These are phyloP conservation scores for Solanum peruvianum DNA, from an alignment of 257 asterid genomes.

Conservation along the genomic window DNA sequence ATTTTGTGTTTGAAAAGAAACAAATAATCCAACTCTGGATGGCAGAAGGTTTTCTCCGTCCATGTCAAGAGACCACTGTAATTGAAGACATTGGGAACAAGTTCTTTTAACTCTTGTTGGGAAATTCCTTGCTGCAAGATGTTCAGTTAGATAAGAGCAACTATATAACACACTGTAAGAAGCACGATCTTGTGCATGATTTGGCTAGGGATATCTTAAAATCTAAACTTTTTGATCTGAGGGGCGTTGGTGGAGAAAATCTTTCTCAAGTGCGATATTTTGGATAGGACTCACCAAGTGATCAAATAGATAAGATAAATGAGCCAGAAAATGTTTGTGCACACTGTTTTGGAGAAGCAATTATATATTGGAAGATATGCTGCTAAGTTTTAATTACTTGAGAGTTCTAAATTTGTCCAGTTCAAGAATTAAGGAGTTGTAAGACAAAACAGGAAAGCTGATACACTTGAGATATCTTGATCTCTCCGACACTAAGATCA, in stretches of 20 bases:
- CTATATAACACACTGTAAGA: background rate
- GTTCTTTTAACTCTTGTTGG: slow-evolving; percentile 3
- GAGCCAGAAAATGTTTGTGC: no score
- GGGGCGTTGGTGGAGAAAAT: background rate
- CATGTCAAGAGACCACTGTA: background rate
- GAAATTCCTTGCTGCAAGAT: background rate
- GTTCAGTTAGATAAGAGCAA: background rate
- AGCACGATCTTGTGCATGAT: slow-evolving; percentile 22
- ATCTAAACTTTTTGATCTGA: background rate
- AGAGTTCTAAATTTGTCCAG: background rate
- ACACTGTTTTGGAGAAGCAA: no score
- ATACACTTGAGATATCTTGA: background rate
- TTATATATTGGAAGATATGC: no score
- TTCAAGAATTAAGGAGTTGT: background rate
- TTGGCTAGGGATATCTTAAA: background rate
- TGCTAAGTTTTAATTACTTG: background rate
- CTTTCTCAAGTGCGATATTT: no score
- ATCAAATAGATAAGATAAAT: no score
- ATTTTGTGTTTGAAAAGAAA: background rate
- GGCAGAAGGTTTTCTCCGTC: background rate
- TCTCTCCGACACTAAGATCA: background rate
- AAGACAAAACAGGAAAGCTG: background rate
- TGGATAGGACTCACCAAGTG: no score
- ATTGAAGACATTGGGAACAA: slow-evolving; percentile 9
- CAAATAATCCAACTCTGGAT: background rate